Evolutionary conservation across 2,329 filamentous ascomycete species (phyloP), one percentile per base, ranked within the genome.

Genomic region (Conoideocrella luteorostrata): DNA sequence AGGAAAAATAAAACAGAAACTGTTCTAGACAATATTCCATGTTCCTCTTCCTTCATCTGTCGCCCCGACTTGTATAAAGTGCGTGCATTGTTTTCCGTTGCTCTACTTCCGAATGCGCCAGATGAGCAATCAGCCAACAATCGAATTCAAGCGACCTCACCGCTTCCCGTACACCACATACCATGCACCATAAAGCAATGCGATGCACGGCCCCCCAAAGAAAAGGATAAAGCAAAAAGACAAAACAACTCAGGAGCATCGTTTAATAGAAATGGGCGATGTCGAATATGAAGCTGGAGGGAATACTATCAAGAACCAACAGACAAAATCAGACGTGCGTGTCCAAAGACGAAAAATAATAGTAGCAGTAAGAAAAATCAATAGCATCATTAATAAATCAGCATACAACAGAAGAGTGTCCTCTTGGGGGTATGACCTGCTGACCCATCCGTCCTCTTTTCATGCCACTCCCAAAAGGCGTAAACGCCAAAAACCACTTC

Each of bases 171-270:
- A 23, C 40, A 43, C 40, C 40, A 18, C 28, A 29, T n/a, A n/a
- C n/a, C n/a, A 36, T 36, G 32, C 40, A 43, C 40, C 40, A 18
- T 35, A 29, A 37, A 43, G 24, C 40, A 43, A 43, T 43, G 40
- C 40, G 11, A 35, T 18, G 15, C 17, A 21, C 12, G 26, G 18
- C 17, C n/a, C 7, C 12, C 10, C 22, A 33, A 23, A n/a, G 13
- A 12, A n/a, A 41, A 41, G 24, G 13, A 22, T 3, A 24, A 18
- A 41, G 15, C n/a, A 30, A n/a, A 12, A 24, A 41, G 9, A 32
- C 10, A 36, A 29, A 20, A n/a, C 21, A 17, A n/a, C n/a, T n/a
- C n/a, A n/a, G n/a, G n/a, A n/a, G n/a, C n/a, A n/a, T n/a, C n/a
- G n/a, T n/a, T n/a, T n/a, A 15, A 20, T 17, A 12, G 28, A 20